Conservation (phyloP, 2,329 filamentous ascomycete species). For the Daldinia sp. region DNA sequence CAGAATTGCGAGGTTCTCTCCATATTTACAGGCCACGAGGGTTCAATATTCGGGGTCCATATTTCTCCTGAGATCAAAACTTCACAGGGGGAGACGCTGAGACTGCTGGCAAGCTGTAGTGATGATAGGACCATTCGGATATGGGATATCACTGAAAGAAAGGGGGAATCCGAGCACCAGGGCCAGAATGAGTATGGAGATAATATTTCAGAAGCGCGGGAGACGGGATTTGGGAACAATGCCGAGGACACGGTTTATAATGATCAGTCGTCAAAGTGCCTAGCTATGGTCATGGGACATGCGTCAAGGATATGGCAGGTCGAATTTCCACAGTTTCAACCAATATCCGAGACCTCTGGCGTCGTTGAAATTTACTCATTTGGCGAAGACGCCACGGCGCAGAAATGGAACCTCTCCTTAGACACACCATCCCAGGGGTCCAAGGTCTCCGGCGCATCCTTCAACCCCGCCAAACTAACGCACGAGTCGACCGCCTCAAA, state of each 20-base stretch:
- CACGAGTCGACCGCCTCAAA: conserved; percentile 66
- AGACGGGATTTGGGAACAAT: conserved; percentile 70
- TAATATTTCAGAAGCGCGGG: conserved; percentile 52
- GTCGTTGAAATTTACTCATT: conserved; percentile 73
- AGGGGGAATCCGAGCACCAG: conserved; percentile 41
- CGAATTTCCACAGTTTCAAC: conserved; percentile 62
- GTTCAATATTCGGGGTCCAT: conserved; percentile 89
- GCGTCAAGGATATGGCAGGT: conserved; percentile 89
- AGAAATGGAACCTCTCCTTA: conserved; percentile 72
- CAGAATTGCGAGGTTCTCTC: conserved; percentile 56
- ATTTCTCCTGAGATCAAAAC: conserved; percentile 68
- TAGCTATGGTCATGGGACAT: conserved; percentile 86
- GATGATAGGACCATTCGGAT: conserved; percentile 90
- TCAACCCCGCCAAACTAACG: conserved; percentile 50
- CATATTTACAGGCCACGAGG: conserved; percentile 77
- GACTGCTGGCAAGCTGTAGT: conserved; percentile 89
- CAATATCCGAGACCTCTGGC: conserved; percentile 25
- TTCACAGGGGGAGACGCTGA: conserved; percentile 51
- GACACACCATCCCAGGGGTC: conserved; percentile 28
- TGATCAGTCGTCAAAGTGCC: conserved; percentile 50
- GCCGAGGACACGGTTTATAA: conserved; percentile 41
- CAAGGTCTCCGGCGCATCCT: not conserved
- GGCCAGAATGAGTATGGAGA: conserved; percentile 43
- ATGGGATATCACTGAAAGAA: conserved; percentile 78
- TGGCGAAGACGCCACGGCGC: conserved; percentile 82